Evolutionary conservation across 2,329 filamentous ascomycete species (phyloP).

Genomic region (Curvularia verruculosa): DNA sequence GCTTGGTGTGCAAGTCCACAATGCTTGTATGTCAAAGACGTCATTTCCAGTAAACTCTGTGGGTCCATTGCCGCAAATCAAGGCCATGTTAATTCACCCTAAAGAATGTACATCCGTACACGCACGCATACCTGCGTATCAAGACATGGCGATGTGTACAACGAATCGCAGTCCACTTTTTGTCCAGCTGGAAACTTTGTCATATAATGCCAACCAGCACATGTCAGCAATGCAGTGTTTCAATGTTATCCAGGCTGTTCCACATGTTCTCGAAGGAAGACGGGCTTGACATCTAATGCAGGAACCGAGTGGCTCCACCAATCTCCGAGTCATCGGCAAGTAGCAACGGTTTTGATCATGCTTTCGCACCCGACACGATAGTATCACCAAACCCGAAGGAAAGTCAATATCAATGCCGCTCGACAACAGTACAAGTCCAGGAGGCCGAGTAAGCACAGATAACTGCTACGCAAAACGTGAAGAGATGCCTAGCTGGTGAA

Average conservation of each 20-base stretch:
- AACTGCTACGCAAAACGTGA: slow-evolving; percentile 8
- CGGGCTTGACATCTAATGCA: neutral
- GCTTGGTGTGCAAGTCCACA: neutral
- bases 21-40: neutral
- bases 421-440: neutral
- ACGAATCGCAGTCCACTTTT: neutral
- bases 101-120: too few relatives aligned
- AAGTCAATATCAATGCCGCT: neutral
- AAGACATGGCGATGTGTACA: neutral
- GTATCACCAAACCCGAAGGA: neutral
- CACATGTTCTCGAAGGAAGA: neutral
- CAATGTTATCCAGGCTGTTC: neutral
- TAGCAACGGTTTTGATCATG: neutral
- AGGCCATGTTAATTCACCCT: neutral
- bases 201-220: neutral
- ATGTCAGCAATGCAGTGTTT: neutral
- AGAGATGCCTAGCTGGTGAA: neutral
- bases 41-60: neutral
- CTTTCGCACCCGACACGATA: neutral
- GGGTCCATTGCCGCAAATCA: neutral
- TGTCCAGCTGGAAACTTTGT: neutral
- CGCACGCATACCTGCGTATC: too few relatives aligned
- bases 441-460: neutral
- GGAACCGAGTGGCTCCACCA: slow-evolving; percentile 1
- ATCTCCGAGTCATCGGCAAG: slow-evolving; percentile 5